Evolutionary conservation across 345 rosid species (phyloP).

Genomic region (Garcia nutans): DNA sequence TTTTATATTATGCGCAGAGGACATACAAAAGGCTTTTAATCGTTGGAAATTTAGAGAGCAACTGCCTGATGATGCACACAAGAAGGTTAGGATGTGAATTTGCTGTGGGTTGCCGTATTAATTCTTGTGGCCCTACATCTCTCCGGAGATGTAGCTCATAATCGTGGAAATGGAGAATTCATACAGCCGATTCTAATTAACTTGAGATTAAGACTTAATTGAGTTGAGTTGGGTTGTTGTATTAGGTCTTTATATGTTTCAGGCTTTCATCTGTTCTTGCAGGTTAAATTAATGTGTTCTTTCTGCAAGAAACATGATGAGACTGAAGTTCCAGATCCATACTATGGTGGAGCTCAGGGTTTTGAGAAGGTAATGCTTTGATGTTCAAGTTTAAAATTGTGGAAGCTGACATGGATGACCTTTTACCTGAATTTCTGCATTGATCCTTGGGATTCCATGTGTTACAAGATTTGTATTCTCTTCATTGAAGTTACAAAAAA

Average conservation of each 20-base stretch:
- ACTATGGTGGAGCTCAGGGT: constrained; percentile 89
- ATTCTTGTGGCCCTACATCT: too few relatives aligned
- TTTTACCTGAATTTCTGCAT: not conserved
- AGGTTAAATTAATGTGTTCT: constrained; percentile 91
- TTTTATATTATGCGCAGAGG: constrained; percentile 46
- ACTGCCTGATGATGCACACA: constrained; percentile 66
- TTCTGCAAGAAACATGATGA: constrained; percentile 85
- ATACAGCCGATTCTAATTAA: too few relatives aligned
- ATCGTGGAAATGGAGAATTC: too few relatives aligned
- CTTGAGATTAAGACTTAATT: too few relatives aligned
- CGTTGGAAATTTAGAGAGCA: constrained; percentile 67
- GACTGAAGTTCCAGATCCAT: constrained; percentile 88
- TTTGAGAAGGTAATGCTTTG: constrained; percentile 71
- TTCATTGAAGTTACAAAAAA: not conserved
- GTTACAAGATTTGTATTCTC: not conserved
- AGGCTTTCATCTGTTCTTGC: constrained; percentile 21
- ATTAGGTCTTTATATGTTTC: not conserved
- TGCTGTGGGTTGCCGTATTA: not conserved
- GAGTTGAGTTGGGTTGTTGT: not conserved
- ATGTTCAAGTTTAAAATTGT: not conserved
- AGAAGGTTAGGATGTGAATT: constrained; percentile 49
- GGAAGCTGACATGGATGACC: not conserved
- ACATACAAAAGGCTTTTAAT: constrained; percentile 68
- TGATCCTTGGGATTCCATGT: not conserved
- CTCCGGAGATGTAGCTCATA: too few relatives aligned